Percentiles rank a stretch among this genome's conserved stretches.
These are phyloP conservation scores for Platismatia glauca DNA, from an alignment of 495 filamentous ascomycete species.

Conservation along the genomic window DNA sequence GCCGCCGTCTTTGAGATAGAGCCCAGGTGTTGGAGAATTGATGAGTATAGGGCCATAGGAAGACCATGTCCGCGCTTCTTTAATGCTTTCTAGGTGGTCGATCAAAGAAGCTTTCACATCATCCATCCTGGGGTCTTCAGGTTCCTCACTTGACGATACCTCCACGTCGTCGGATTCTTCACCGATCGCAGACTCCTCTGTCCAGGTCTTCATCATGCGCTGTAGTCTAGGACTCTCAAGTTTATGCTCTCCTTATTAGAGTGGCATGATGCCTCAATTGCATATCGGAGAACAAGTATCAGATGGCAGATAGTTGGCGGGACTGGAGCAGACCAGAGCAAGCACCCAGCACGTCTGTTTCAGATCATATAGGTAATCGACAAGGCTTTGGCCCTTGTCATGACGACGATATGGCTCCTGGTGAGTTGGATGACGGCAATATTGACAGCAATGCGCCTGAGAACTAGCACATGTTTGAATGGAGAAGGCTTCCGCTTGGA, in stretches of 20 bases:
- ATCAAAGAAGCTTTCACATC: background rate
- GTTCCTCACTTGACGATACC: background rate
- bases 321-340: background rate
- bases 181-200: background rate
- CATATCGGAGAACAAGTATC: background rate
- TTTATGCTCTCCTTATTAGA: background rate
- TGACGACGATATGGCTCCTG: background rate
- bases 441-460: background rate
- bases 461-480: background rate
- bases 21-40: background rate
- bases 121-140: background rate
- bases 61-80: background rate
- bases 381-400: background rate
- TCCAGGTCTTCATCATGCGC: background rate
- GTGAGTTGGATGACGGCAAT: background rate
- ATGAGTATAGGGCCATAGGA: background rate
- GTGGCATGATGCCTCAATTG: background rate
- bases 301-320: background rate
- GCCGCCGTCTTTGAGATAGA: background rate
- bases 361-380: background rate
- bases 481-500: background rate
- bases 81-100: background rate
- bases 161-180: background rate
- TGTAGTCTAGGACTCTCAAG: too few relatives aligned
- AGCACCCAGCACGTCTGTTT: background rate